Conservation (phyloP, 2,329 filamentous ascomycete genomes). For the Tricladium varicosporioides region DNA sequence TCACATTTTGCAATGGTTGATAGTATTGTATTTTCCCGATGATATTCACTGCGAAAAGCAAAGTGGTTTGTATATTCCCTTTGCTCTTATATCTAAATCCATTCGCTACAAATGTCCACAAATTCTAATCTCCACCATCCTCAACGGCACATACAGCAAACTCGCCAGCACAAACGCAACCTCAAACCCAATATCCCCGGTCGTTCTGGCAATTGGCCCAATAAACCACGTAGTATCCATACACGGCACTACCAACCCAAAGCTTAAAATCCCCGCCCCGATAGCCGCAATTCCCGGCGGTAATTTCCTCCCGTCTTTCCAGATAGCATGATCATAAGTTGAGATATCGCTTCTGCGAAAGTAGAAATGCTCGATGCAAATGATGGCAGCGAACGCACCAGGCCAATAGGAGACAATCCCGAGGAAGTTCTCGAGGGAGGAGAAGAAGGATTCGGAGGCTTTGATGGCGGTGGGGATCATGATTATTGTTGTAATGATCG, state of each 20-base stretch:
- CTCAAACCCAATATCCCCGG: constrained; percentile 64
- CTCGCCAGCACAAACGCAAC: constrained; percentile 52
- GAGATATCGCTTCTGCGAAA: constrained; percentile 52
- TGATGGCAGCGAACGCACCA: constrained; percentile 65
- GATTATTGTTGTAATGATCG: constrained; percentile 55
- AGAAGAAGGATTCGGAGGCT: constrained; percentile 55
- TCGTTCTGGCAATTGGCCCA: constrained; percentile 62
- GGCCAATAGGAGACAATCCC: constrained; percentile 66
- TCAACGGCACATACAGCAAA: constrained; percentile 43
- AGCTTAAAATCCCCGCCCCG: constrained; percentile 50
- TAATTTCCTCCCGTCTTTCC: constrained; percentile 53
- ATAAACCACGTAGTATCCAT: constrained; percentile 68
- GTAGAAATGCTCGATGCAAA: constrained; percentile 62
- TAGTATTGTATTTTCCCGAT: too few species aligned
- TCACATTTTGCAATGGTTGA: too few species aligned
- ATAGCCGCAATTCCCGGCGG: constrained; percentile 59
- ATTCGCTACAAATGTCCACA: not conserved
- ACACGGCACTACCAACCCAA: constrained; percentile 61
- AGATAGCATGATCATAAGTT: constrained; percentile 56
- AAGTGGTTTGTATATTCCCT: too few species aligned
- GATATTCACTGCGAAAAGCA: too few species aligned
- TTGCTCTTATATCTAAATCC: too few species aligned
- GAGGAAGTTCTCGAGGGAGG: constrained; percentile 62
- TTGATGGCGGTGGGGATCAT: constrained; percentile 57
- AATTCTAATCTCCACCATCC: constrained; percentile 37